Percentiles rank a stretch among this genome's conserved stretches.
Conservation (phyloP, 2,329 filamentous ascomycete species). For the Trichoderma sp. region DNA sequence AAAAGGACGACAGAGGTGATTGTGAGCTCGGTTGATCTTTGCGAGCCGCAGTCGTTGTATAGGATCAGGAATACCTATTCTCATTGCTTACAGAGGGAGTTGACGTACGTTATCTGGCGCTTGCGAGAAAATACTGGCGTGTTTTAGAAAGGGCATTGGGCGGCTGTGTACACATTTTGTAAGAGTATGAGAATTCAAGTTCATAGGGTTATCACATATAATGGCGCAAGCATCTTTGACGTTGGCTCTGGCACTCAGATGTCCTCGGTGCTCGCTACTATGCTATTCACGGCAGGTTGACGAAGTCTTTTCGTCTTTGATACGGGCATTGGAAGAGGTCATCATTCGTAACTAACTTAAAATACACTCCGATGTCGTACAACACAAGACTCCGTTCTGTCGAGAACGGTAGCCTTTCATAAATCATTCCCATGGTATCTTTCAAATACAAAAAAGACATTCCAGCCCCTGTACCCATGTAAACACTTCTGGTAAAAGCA, state of each 20-base stretch:
- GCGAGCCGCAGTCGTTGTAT: not conserved
- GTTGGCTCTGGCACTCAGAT: no score
- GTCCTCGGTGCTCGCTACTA: no score
- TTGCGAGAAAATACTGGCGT: not conserved
- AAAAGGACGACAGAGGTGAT: no score
- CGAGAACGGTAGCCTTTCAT: not conserved
- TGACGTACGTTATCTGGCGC: not conserved
- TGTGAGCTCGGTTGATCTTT: not conserved
- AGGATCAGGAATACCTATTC: not conserved
- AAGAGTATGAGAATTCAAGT: no score
- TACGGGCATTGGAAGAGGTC: not conserved
- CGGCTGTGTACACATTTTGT: not conserved
- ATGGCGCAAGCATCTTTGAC: no score
- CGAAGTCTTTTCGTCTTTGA: no score
- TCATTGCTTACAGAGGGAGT: not conserved
- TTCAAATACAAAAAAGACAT: not conserved
- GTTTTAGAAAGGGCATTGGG: not conserved
- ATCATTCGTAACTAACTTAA: conserved; percentile 9
- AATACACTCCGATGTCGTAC: not conserved
- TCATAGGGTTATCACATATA: no score
- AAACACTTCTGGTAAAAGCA: not conserved
- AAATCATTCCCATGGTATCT: conserved; percentile 17
- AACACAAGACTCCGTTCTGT: not conserved
- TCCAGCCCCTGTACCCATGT: not conserved
- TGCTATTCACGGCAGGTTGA: no score